A percentile compares a stretch with the other conserved stretches of the same genome.
These are phyloP conservation scores for Bipolaris bicolor DNA, from an alignment of 2,329 filamentous ascomycete species.

Conservation along the genomic window DNA sequence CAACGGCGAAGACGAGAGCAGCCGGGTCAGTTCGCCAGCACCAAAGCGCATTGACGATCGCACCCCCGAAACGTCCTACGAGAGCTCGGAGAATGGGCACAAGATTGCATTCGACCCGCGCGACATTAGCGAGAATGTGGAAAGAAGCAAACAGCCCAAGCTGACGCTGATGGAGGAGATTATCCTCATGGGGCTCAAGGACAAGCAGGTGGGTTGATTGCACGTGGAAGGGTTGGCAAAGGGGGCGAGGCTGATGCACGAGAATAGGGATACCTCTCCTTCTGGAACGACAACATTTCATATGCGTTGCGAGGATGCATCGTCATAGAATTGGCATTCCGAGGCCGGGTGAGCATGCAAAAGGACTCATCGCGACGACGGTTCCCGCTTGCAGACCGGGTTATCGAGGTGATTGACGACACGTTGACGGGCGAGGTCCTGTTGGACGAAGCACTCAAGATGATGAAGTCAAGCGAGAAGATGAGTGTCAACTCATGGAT, in stretches of 20 bases:
- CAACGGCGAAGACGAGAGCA: conserved; percentile 66
- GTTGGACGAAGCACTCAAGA: conserved; percentile 96
- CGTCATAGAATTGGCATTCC: conserved; percentile 94
- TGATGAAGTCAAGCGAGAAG: conserved; percentile 99
- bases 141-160: conserved; percentile 97
- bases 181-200: conserved; percentile 90
- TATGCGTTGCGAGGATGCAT: conserved; percentile 98
- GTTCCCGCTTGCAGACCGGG: conserved; percentile 88
- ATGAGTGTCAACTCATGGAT: conserved; percentile 99
- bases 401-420: conserved; percentile 97
- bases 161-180: conserved; percentile 99
- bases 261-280: conserved; percentile 88
- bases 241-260: conserved; percentile 24
- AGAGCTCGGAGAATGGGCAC: conserved; percentile 90
- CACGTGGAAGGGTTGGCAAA: conserved; percentile 12
- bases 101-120: conserved; percentile 97
- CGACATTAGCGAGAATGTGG: conserved; percentile 95
- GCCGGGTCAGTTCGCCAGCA: conserved; percentile 69
- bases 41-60: conserved; percentile 66
- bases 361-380: conserved; percentile 91
- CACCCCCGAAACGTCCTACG: conserved; percentile 80
- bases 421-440: conserved; percentile 95
- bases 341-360: conserved; percentile 97
- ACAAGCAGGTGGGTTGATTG: conserved; percentile 80
- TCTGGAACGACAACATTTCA: conserved; percentile 99